phyloP scores from a whole-genome alignment of 768 basidiomycete genomes.

The Wakefieldia striispora region DNA sequence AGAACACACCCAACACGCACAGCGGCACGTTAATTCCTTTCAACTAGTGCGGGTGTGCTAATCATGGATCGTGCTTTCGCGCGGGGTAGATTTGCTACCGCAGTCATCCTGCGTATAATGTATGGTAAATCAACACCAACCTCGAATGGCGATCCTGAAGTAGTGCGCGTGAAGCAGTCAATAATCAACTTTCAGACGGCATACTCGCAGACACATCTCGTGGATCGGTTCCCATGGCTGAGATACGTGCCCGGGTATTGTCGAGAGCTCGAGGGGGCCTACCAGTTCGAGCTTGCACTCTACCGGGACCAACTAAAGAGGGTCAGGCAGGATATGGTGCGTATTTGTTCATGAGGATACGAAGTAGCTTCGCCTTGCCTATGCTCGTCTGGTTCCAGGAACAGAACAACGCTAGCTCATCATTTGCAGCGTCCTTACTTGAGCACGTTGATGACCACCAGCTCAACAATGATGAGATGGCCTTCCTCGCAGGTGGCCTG shows the following conservation, averaged over 20 bases:
- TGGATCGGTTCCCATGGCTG: slow-evolving; percentile 34
- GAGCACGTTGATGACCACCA: slow-evolving; percentile 47
- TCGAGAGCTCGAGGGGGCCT: slow-evolving; percentile 48
- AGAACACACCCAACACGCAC: slow-evolving; percentile 9
- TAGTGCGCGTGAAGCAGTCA: slow-evolving; percentile 18
- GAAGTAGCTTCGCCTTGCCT: no score
- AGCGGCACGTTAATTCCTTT: slow-evolving; percentile 5
- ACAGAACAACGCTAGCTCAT: slow-evolving; percentile 4
- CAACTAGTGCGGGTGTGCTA: neutral
- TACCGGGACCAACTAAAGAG: slow-evolving; percentile 44
- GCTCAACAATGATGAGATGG: slow-evolving; percentile 49
- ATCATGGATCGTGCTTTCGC: neutral
- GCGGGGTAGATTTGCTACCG: slow-evolving; percentile 18
- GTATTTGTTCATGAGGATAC: neutral
- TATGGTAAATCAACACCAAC: slow-evolving; percentile 28
- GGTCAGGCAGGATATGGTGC: slow-evolving; percentile 8
- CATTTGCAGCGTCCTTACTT: slow-evolving; percentile 52
- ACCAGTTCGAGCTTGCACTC: slow-evolving; percentile 47
- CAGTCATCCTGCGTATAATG: slow-evolving; percentile 21
- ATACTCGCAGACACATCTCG: slow-evolving; percentile 31
- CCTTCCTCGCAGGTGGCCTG: slow-evolving; percentile 58
- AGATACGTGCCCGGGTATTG: slow-evolving; percentile 56
- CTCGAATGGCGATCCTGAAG: slow-evolving; percentile 11
- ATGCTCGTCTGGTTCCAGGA: slow-evolving; percentile 6
- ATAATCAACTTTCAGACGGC: slow-evolving; percentile 27